Evolutionary conservation across 495 filamentous ascomycete genomes (phyloP).

Genomic region (Penicillium silybi): DNA sequence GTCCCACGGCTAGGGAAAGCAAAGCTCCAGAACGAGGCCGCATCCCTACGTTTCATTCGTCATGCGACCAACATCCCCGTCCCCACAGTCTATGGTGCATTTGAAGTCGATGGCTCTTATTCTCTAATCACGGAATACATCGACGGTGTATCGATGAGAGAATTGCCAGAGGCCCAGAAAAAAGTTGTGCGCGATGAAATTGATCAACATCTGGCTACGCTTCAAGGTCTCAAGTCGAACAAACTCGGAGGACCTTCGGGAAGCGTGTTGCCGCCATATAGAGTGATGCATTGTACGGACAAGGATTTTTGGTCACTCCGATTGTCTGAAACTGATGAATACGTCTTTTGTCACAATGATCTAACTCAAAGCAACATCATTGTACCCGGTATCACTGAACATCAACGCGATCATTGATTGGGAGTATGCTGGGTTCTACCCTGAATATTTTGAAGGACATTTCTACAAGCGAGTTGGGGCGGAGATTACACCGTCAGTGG

Average conservation of each 20-base stretch:
- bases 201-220: conserved; percentile 2
- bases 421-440: conserved; percentile 36
- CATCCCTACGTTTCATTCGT: conserved; percentile 4
- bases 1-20: conserved; percentile 13
- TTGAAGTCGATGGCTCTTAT: conserved; percentile 11
- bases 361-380: conserved; percentile 29
- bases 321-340: conserved; percentile 6
- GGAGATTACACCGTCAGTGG: not conserved
- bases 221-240: conserved; percentile 6
- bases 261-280: conserved; percentile 10
- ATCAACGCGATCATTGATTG: conserved; percentile 33
- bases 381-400: conserved; percentile 29
- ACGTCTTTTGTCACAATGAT: conserved; percentile 34
- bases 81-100: conserved; percentile 11
- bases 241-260: conserved; percentile 11
- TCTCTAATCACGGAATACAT: conserved; percentile 8
- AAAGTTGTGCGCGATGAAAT: conserved; percentile 1
- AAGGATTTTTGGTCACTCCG: conserved; percentile 5
- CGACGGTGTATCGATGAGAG: conserved; percentile 4
- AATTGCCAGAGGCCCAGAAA: conserved; percentile 8
- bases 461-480: conserved; percentile 16
- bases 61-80: conserved; percentile 8
- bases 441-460: conserved; percentile 15
- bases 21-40: conserved; percentile 15
- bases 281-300: not conserved